Evolutionary conservation across 139 green algal genomes (phyloP).

Genomic region (Axilococcus clingmanii): DNA sequence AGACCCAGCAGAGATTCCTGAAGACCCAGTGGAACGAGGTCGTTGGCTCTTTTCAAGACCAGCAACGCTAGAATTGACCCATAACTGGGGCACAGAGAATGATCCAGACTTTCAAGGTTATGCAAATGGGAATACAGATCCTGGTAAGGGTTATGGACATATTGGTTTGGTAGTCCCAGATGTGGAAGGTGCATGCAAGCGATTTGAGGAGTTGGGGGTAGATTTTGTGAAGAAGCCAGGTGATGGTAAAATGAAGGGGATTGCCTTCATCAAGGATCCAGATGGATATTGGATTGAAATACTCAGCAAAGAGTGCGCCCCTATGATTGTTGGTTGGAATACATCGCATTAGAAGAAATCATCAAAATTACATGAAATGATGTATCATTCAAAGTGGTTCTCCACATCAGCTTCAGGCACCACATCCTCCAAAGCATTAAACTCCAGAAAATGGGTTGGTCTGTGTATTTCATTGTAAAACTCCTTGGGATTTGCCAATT

Average conservation of each 20-base stretch:
- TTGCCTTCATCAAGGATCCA: constrained; percentile 75
- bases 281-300: constrained; percentile 70
- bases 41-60: constrained; percentile 22
- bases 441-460: constrained; percentile 96
- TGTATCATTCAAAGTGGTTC: constrained; percentile 63
- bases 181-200: constrained; percentile 72
- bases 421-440: constrained; percentile 80
- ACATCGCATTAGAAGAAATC: constrained; percentile 9
- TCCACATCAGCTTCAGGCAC: constrained; percentile 82
- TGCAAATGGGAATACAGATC: constrained; percentile 79
- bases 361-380: background rate
- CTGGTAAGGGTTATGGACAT: constrained; percentile 71
- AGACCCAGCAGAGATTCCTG: constrained; percentile 37
- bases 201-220: constrained; percentile 63
- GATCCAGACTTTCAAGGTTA: constrained; percentile 65
- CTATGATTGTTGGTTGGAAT: constrained; percentile 14
- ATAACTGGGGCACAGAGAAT: constrained; percentile 83
- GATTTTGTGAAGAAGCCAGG: constrained; percentile 85
- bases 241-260: constrained; percentile 70
- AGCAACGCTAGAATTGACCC: constrained; percentile 66
- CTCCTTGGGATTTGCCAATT: constrained; percentile 82
- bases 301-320: constrained; percentile 8
- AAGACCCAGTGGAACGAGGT: constrained; percentile 33
- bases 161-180: constrained; percentile 60
- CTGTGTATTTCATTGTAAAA: constrained; percentile 90